Evolutionary conservation across 352 stramenopile genomes (phyloP).

Genomic region (Pythium dissotocum): DNA sequence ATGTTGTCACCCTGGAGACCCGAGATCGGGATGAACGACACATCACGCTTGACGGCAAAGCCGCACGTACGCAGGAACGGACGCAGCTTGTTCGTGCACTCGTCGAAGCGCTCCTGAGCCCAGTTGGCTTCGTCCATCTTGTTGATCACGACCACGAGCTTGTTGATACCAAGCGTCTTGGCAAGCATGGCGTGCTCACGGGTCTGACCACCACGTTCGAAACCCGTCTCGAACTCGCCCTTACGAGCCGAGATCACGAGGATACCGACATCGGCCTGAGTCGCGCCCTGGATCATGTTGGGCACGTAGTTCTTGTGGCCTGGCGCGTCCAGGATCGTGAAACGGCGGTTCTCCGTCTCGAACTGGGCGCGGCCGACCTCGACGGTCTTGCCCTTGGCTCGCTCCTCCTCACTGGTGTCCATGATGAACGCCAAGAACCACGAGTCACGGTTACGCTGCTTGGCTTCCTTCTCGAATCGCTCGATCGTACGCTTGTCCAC

Average conservation of each 20-base stretch:
- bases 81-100: conserved; percentile 94
- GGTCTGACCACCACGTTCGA: conserved; percentile 98
- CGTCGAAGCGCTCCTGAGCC: conserved; percentile 89
- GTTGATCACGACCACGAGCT: conserved; percentile 99
- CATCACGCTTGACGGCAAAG: conserved; percentile 98
- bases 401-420: conserved; percentile 99
- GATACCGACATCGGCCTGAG: conserved; percentile 97
- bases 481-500: conserved; percentile 99
- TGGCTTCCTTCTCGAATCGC: conserved; percentile 95
- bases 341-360: conserved; percentile 93
- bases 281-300: conserved; percentile 97
- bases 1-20: conserved; percentile 96
- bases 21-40: conserved; percentile 98
- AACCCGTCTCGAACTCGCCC: conserved; percentile 99
- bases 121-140: conserved; percentile 99
- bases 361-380: conserved; percentile 96
- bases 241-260: conserved; percentile 96
- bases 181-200: conserved; percentile 98
- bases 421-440: conserved; percentile 99
- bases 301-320: conserved; percentile 99
- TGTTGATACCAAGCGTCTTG: conserved; percentile 98
- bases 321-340: conserved; percentile 98
- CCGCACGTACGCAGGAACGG: conserved; percentile 94
- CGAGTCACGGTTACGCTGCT: conserved; percentile 83
- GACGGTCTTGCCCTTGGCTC: conserved; percentile 92